Evolutionary conservation across 2,329 filamentous ascomycete genomes (phyloP), one percentile per base, ranked within the genome.

Genomic region (Cladosporium sp.): DNA sequence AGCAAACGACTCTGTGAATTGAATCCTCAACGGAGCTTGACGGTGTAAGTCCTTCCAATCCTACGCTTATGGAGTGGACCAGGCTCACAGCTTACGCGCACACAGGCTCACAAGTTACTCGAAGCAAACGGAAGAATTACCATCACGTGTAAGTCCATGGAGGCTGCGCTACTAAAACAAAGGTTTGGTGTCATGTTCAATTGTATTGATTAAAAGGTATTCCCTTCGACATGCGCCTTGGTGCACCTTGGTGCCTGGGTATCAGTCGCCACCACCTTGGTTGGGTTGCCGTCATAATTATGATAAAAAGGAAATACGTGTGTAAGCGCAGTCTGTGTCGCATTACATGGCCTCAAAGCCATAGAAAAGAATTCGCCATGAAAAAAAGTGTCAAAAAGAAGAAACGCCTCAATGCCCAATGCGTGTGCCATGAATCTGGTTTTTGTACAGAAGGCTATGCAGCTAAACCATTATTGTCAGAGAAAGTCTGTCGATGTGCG

Each of bases 251-350:
- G 34, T 36, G 32, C 58, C 28, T 30, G 41, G 41, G 21, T 34
- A 55, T 55, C n/a, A n/a, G 26, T 32, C 30, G 28, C 52, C 52
- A n/a, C 28, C 52, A 21, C 52, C 28, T 55, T 32, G n/a, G n/a
- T 55, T 32, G n/a, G n/a, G 18, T 32, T 55, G 52, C 59, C 28
- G 26, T 49, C 59, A 61, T 49, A 24, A 49, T 21, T 30, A 47
- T 49, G 21, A 47, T 47, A 21, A 14, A 57, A 44, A 34, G 21
- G 59, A 62, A 36, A 18, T 15, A 64, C 26, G 21, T 57, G 36
- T 44, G 51, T 44, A 64, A 64, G 34, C 38, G 61, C 61, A 32
- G 36, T 21, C 61, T 34, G 51, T 44, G 60, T 57, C 51, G 61
- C 61, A 64, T 57, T 64, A 64, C 36, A 47, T 15, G 61, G 60